Percentiles rank a stretch among this genome's conserved stretches.
Evolutionary conservation across 2,329 filamentous ascomycete genomes (phyloP).

Genomic region (Phaeosphaeria sp.): DNA sequence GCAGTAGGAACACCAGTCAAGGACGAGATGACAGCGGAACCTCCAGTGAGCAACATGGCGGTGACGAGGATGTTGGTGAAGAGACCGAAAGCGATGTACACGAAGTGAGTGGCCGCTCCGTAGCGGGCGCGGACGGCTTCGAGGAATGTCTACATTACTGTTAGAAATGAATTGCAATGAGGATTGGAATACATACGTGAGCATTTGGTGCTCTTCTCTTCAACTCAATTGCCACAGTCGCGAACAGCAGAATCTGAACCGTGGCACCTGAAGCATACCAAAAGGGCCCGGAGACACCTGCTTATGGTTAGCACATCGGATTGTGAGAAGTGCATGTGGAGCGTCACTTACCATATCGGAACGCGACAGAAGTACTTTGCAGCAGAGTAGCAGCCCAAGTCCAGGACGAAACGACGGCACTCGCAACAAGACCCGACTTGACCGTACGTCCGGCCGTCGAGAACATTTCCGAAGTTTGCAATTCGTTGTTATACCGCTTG

Average conservation of each 20-base stretch:
- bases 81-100: conserved; percentile 82
- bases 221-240: conserved; percentile 40
- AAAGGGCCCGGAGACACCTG: conserved; percentile 40
- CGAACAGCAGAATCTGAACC: conserved; percentile 41
- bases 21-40: conserved; percentile 67
- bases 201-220: conserved; percentile 43
- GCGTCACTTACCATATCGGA: conserved; percentile 38
- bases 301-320: neutral
- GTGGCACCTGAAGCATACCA: conserved; percentile 44
- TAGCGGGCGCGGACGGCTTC: conserved; percentile 87
- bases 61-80: conserved; percentile 88
- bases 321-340: neutral
- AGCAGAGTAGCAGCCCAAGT: conserved; percentile 41
- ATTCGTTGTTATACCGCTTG: conserved; percentile 39
- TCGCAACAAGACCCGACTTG: conserved; percentile 41
- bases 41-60: conserved; percentile 86
- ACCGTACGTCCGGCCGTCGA: conserved; percentile 40
- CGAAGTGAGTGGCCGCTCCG: conserved; percentile 73
- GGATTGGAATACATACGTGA: conserved; percentile 24
- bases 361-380: conserved; percentile 40
- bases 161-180: neutral
- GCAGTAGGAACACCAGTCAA: conserved; percentile 72
- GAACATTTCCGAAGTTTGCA: conserved; percentile 42
- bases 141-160: conserved; percentile 71
- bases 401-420: conserved; percentile 38